Percentiles rank a stretch among this genome's conserved stretches.
These are phyloP conservation scores for Diutina ranongensis DNA, from an alignment of 1,139 yeast species.

Conservation along the genomic window DNA sequence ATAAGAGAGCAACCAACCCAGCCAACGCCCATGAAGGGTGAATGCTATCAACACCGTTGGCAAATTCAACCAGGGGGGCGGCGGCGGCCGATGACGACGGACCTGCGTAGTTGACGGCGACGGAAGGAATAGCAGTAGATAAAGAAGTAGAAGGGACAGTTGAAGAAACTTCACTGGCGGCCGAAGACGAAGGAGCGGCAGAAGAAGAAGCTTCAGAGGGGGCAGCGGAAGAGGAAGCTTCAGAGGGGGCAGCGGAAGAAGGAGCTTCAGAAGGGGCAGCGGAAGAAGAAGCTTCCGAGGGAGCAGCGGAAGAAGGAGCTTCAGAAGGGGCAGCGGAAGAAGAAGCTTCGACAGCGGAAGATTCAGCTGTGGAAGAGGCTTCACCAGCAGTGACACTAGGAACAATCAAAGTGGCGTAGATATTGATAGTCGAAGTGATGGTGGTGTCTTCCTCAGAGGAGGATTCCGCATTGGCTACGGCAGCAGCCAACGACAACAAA, in stretches of 20 bases:
- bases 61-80: not conserved
- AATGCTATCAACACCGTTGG: not conserved
- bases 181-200: not conserved
- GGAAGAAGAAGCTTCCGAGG: not conserved
- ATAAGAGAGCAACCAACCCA: not conserved
- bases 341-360: not conserved
- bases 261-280: not conserved
- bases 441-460: conserved; percentile 4
- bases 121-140: not conserved
- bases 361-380: not conserved
- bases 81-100: not conserved
- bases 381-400: not conserved
- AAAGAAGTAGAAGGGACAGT: not conserved
- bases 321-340: not conserved
- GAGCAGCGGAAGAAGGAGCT: not conserved
- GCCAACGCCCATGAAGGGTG: not conserved
- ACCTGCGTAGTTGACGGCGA: not conserved
- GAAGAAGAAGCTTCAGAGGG: not conserved
- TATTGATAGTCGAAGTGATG: not conserved
- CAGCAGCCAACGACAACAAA: not conserved
- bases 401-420: conserved; percentile 1
- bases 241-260: not conserved
- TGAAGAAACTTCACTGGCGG: not conserved
- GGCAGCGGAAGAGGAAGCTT: not conserved
- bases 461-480: not conserved